Evolutionary conservation across 1,284 basidiomycete species (phyloP), one percentile per base, ranked within the genome.

Genomic region (Ganoderma sinense): DNA sequence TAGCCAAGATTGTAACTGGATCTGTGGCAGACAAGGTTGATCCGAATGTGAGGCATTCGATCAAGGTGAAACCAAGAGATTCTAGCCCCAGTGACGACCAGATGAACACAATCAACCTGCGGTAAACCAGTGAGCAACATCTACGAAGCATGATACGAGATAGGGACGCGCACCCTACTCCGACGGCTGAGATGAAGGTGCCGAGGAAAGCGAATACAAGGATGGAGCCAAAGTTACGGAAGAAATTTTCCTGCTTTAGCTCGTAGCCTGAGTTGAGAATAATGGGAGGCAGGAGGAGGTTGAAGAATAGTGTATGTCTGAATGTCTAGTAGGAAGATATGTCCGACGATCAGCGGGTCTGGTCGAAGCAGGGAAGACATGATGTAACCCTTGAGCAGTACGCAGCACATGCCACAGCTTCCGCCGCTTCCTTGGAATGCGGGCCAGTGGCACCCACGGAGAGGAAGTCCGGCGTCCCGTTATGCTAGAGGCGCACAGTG

Each of bases 221-320:
- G 76, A 99, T 99, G 26, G 97, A 97, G 23, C 96, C 97, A 80
- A 99, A 99, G 81, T 98, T 98, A 45, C 95, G 90, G 80, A 98
- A 98, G 84, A 98, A 98, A 84, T 97, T 97, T 82, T 97, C 97
- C 85, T 98, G 97, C 79, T 97, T 97, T 66, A 99, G 88, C 81
- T 98, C 97, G 81, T 99, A 99, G 7, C 97, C 97, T 7, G 96
- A 98, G 79, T 98, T 97, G 55, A 99, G 86, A 78, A 99, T 99
- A 80, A 99, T 99, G 0, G 97, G 98, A 2, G 98, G 98, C 2
- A 99, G 89, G 13, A 99, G 86, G 13, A 99, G 88, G 81, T 99
- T 99, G 86, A 99, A 97, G 88, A 99, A 98, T 68, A 99, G 87
- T 3, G 97, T 99, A 79, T 98, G 96, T 81, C 95, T 97, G 87